A percentile compares a stretch with the other conserved stretches of the same genome.
Evolutionary conservation across 805 yeast genomes (phyloP).

Genomic region (Starmerella kuoi): DNA sequence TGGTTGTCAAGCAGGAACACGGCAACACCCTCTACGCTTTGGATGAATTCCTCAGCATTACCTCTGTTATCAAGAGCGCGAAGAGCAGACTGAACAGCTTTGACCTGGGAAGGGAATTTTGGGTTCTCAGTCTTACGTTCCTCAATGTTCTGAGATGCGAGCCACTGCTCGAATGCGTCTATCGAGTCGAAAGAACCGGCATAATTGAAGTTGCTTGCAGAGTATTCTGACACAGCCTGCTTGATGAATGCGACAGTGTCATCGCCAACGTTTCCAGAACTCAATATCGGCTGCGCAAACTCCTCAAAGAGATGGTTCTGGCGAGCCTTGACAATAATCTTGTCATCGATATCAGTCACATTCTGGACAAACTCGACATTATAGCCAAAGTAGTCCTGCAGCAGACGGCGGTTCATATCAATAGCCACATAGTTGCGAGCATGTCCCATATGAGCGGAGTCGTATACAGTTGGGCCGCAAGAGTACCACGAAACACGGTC

Average conservation of each 20-base stretch:
- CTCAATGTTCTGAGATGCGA: slow-evolving; percentile 36
- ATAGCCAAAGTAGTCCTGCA: slow-evolving; percentile 86
- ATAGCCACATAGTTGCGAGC: slow-evolving; percentile 93
- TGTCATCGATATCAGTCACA: slow-evolving; percentile 97
- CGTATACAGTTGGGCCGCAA: slow-evolving; percentile 98
- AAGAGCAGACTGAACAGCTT: slow-evolving; percentile 46
- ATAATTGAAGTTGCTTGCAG: slow-evolving; percentile 16
- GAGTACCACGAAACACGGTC: slow-evolving; percentile 79
- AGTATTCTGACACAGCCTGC: slow-evolving; percentile 33
- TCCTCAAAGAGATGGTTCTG: slow-evolving; percentile 69
- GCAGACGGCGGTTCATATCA: slow-evolving; percentile 80
- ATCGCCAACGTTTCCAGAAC: slow-evolving; percentile 30
- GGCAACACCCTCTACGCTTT: slow-evolving; percentile 56
- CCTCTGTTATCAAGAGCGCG: slow-evolving; percentile 29
- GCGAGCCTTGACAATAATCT: slow-evolving; percentile 88
- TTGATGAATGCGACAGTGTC: slow-evolving; percentile 26
- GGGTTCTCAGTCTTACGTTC: slow-evolving; percentile 48
- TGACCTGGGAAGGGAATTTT: slow-evolving; percentile 75
- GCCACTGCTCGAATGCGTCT: slow-evolving; percentile 42
- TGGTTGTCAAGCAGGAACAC: slow-evolving; percentile 61
- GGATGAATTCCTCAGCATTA: slow-evolving; percentile 32
- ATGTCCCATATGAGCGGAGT: slow-evolving; percentile 95
- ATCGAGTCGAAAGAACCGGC: slow-evolving; percentile 12
- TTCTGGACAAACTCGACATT: slow-evolving; percentile 82
- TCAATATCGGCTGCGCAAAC: slow-evolving; percentile 31